A percentile compares a stretch with the other conserved stretches of the same genome.
phyloP scores from a whole-genome alignment of 1,284 basidiomycete species.

The Spongiforma sp. region DNA sequence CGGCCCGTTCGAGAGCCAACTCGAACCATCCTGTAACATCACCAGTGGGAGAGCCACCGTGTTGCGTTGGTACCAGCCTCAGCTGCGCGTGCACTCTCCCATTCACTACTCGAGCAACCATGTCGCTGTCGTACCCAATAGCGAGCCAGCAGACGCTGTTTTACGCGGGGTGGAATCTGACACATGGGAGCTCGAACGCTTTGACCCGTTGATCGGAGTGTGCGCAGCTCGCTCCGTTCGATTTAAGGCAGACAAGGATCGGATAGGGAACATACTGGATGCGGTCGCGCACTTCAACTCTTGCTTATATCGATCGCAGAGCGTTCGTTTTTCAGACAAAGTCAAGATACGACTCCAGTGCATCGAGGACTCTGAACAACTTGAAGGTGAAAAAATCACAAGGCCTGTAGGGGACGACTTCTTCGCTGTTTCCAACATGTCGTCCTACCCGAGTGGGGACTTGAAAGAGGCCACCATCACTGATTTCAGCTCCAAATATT shows the following conservation, averaged over 20 bases:
- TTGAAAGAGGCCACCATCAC: conserved; percentile 19
- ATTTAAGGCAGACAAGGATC: conserved; percentile 8
- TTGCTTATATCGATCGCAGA: conserved; percentile 22
- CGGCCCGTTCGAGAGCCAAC: conserved; percentile 15
- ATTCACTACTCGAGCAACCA: neutral
- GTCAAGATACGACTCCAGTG: conserved; percentile 14
- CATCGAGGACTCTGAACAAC: neutral
- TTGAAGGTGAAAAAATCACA: too few relatives aligned
- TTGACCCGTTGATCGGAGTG: conserved; percentile 14
- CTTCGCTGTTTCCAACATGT: conserved; percentile 5
- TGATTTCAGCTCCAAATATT: conserved; percentile 15
- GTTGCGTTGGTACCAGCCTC: conserved; percentile 19
- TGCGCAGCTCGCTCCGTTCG: conserved; percentile 8
- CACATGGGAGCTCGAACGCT: conserved; percentile 23
- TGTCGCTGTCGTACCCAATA: conserved; percentile 8
- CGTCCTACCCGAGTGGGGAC: conserved; percentile 2
- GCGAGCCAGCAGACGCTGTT: conserved; percentile 14
- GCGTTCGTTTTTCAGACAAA: conserved; percentile 16
- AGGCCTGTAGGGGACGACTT: conserved; percentile 18
- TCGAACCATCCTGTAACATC: conserved; percentile 13
- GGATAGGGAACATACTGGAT: conserved; percentile 15
- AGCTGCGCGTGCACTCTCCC: conserved; percentile 17
- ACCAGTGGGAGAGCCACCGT: conserved; percentile 17
- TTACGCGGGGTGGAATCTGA: neutral
- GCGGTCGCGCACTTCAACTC: conserved; percentile 26